Conservation (phyloP, 768 basidiomycete species). For the Lyophyllum decastes region DNA sequence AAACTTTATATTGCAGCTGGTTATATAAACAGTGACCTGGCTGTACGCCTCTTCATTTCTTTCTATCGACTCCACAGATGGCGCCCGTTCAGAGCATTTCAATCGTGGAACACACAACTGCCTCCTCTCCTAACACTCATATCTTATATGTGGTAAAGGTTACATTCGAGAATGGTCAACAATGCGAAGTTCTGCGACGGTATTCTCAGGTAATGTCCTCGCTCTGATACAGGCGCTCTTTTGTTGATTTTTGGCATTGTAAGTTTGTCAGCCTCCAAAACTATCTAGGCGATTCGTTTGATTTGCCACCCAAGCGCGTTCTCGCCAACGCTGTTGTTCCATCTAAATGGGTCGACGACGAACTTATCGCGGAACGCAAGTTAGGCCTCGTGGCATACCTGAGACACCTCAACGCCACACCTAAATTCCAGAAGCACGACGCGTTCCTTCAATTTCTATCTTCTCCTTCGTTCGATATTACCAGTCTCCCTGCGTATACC, state of each 20-base stretch:
- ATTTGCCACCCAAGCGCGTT: slow-evolving; percentile 42
- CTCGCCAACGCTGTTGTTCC: slow-evolving; percentile 44
- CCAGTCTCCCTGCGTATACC: background rate
- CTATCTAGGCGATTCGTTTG: slow-evolving; percentile 24
- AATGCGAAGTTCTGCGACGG: slow-evolving; percentile 30
- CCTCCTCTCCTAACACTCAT: slow-evolving; percentile 46
- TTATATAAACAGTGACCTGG: slow-evolving; percentile 6
- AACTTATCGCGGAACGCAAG: slow-evolving; percentile 46
- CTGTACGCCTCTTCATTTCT: background rate
- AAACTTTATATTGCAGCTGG: slow-evolving; percentile 4
- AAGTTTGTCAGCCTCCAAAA: slow-evolving; percentile 28
- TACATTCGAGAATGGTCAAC: slow-evolving; percentile 31
- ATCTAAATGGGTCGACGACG: slow-evolving; percentile 45
- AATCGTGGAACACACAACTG: slow-evolving; percentile 46
- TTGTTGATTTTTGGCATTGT: background rate
- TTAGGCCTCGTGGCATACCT: slow-evolving; percentile 40
- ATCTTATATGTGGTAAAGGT: slow-evolving; percentile 46
- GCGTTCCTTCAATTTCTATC: slow-evolving; percentile 35
- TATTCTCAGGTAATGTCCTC: slow-evolving; percentile 41
- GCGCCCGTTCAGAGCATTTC: slow-evolving; percentile 19
- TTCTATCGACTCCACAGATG: background rate
- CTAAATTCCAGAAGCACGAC: slow-evolving; percentile 29
- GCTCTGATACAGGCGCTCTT: background rate
- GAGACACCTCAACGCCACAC: slow-evolving; percentile 27
- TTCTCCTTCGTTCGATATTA: background rate